Evolutionary conservation across 2,329 filamentous ascomycete species (phyloP).

Genomic region (Fusarium coicis): DNA sequence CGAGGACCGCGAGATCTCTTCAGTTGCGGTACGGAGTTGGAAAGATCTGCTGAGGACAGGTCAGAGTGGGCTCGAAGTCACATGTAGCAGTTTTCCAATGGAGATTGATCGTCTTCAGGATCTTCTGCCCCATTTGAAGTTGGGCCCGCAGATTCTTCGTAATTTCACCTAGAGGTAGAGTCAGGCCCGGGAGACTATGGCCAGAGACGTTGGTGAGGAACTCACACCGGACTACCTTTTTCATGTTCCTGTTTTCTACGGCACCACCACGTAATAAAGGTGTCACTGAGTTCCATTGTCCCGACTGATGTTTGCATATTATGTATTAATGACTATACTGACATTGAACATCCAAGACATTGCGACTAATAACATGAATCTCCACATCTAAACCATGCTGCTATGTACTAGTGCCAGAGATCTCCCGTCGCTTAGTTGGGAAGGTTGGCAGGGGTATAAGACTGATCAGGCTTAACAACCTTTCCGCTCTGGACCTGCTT

Average conservation of each 20-base stretch:
- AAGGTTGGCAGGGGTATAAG: constrained; percentile 50
- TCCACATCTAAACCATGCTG: not conserved
- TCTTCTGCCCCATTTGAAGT: not conserved
- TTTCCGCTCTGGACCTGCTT: constrained; percentile 56
- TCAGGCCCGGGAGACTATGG: too few relatives aligned
- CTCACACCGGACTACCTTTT: rapidly evolving
- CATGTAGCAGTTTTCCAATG: not conserved
- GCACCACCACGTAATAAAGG: rapidly evolving
- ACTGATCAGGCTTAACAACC: constrained; percentile 60
- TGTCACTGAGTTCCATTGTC: not conserved
- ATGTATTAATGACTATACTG: not conserved
- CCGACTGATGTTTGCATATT: not conserved
- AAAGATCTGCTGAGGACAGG: not conserved
- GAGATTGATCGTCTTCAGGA: not conserved
- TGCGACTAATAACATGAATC: not conserved
- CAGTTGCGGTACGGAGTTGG: rapidly evolving
- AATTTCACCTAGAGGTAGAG: not conserved
- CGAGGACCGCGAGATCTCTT: not conserved
- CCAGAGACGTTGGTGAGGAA: rapidly evolving
- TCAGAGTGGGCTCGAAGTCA: not conserved
- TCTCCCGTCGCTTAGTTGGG: constrained; percentile 8
- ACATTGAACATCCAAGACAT: not conserved
- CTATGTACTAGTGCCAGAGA: not conserved
- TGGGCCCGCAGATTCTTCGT: not conserved
- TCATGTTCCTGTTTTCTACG: not conserved